Evolutionary conservation across 768 basidiomycete genomes (phyloP).

Genomic region (Mycena indigotica): DNA sequence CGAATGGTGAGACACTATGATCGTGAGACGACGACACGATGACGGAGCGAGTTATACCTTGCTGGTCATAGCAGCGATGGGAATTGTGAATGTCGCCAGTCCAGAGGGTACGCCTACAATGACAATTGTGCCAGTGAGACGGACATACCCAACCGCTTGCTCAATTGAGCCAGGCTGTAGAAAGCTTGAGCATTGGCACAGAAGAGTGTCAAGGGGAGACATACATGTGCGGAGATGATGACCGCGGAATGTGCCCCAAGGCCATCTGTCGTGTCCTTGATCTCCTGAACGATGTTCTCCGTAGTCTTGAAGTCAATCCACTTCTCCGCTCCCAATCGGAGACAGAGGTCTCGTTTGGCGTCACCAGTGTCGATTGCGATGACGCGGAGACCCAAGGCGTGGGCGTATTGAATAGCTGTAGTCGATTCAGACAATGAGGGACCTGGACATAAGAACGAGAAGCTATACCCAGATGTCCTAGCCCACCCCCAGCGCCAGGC

Average conservation of each 20-base stretch:
- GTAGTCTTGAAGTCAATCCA: constrained; percentile 77
- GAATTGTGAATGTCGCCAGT: constrained; percentile 51
- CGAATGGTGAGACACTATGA: constrained; percentile 11
- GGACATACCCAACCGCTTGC: constrained; percentile 70
- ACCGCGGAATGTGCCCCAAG: constrained; percentile 71
- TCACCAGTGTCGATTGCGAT: constrained; percentile 69
- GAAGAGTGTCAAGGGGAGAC: constrained; percentile 12
- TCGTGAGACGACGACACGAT: neutral
- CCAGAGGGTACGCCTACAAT: constrained; percentile 65
- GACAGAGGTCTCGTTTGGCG: constrained; percentile 63
- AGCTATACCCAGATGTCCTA: constrained; percentile 72
- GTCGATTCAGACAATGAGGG: neutral
- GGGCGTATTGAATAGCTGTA: constrained; percentile 76
- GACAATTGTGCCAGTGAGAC: constrained; percentile 68
- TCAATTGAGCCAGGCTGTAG: constrained; percentile 40
- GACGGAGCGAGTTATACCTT: constrained; percentile 29
- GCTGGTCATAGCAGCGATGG: constrained; percentile 43
- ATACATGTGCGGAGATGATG: constrained; percentile 55
- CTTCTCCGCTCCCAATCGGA: constrained; percentile 57
- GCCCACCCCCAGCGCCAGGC: constrained; percentile 75
- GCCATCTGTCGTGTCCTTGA: constrained; percentile 64
- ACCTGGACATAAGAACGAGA: neutral
- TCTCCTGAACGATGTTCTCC: constrained; percentile 59
- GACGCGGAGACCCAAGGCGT: constrained; percentile 73
- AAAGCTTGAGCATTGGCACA: neutral